Conservation (phyloP, 1,284 basidiomycete genomes). For the Fomitopsis palustris region DNA sequence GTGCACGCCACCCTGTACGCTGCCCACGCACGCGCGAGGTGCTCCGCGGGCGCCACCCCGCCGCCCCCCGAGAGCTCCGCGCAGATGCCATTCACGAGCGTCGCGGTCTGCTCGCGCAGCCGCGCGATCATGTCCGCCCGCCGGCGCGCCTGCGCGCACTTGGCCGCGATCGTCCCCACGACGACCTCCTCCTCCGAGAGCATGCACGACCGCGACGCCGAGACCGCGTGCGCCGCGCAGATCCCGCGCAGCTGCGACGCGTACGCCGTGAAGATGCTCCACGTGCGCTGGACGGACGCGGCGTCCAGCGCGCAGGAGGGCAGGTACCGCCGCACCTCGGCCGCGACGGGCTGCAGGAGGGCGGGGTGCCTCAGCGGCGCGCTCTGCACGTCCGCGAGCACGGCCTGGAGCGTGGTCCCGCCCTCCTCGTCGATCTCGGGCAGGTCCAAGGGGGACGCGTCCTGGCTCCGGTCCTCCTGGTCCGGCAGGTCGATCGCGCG, state of each 20-base stretch:
- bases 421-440: conserved; percentile 16
- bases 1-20: conserved; percentile 44
- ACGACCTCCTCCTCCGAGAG: conserved; percentile 61
- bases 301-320: conserved; percentile 9
- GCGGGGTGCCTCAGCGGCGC: conserved; percentile 18
- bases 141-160: conserved; percentile 50
- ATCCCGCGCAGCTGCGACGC: conserved; percentile 44
- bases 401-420: conserved; percentile 18
- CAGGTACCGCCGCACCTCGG: neutral
- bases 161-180: conserved; percentile 59
- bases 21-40: conserved; percentile 45
- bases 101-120: conserved; percentile 49
- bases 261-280: conserved; percentile 45
- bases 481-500: conserved; percentile 50
- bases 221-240: conserved; percentile 46
- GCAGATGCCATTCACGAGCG: conserved; percentile 44
- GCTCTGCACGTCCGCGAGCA: conserved; percentile 22
- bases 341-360: conserved; percentile 19
- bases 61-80: conserved; percentile 48
- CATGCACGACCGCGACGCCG: conserved; percentile 35
- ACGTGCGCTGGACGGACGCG: conserved; percentile 20
- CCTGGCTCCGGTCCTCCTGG: conserved; percentile 18
- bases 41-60: conserved; percentile 28
- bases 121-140: conserved; percentile 49
- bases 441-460: conserved; percentile 16